Conservation (phyloP, 1,139 yeast species). For the Yamadazyma kanchanaburiensis region DNA sequence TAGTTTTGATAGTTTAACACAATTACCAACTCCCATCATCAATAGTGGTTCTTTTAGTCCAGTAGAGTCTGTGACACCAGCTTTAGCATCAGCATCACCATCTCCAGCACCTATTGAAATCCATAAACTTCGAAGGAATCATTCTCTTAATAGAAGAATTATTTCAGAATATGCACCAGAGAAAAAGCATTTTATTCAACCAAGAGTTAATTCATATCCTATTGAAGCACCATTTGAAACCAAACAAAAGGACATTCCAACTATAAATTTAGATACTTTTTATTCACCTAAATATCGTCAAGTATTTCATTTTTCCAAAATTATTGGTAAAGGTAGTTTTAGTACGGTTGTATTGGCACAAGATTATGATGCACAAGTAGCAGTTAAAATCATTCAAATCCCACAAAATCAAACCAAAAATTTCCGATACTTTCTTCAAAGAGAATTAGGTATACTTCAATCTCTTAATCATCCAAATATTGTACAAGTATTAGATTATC, state of each 20-base stretch:
- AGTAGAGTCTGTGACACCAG: slow-evolving; percentile 1
- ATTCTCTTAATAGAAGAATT: slow-evolving; percentile 16
- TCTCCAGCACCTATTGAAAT: slow-evolving; percentile 5
- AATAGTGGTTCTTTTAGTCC: slow-evolving; percentile 35
- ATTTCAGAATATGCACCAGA: slow-evolving; percentile 37
- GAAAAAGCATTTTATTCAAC: slow-evolving; percentile 11
- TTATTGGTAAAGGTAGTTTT: slow-evolving; percentile 59
- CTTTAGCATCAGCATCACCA: slow-evolving; percentile 9
- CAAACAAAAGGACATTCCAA: neutral
- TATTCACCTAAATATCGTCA: neutral
- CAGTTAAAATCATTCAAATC: slow-evolving; percentile 39
- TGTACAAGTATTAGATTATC: slow-evolving; percentile 32
- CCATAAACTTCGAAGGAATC: slow-evolving; percentile 4
- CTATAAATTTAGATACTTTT: neutral
- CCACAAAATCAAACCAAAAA: slow-evolving; percentile 31
- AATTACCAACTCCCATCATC: slow-evolving; percentile 58
- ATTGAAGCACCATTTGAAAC: neutral
- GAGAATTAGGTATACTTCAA: slow-evolving; percentile 71
- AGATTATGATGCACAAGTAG: slow-evolving; percentile 25
- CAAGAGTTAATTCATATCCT: slow-evolving; percentile 4
- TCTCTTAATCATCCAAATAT: slow-evolving; percentile 42
- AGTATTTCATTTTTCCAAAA: slow-evolving; percentile 19
- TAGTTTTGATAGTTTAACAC: slow-evolving; percentile 48
- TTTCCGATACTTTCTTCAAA: slow-evolving; percentile 64
- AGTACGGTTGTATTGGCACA: slow-evolving; percentile 52